Percentiles rank a stretch among this genome's conserved stretches.
phyloP scores from a whole-genome alignment of 2,329 filamentous ascomycete genomes.

The Botrytis medusae region DNA sequence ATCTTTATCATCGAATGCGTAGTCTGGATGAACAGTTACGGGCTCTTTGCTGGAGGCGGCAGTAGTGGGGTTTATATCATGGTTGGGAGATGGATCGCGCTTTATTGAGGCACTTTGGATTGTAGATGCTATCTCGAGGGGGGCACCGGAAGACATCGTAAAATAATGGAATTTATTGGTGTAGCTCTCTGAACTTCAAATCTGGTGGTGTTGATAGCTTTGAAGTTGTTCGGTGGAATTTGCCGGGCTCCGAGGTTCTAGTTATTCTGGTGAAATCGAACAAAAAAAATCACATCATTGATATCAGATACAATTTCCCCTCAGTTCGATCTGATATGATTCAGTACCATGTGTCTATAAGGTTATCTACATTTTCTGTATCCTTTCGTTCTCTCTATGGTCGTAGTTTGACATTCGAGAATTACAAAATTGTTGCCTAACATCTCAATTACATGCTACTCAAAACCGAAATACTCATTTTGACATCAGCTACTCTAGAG shows the following conservation, averaged over 20 bases:
- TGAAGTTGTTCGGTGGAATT: conserved; percentile 11
- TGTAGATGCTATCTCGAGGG: conserved; percentile 71
- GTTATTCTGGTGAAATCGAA: not conserved
- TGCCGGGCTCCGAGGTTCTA: conserved; percentile 1
- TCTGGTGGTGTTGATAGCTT: not conserved
- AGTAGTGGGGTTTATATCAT: conserved; percentile 81
- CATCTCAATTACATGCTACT: not conserved
- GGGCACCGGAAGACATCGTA: conserved; percentile 42
- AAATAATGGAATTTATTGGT: not conserved
- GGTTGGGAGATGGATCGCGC: conserved; percentile 64
- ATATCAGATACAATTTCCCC: not conserved
- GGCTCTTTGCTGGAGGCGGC: conserved; percentile 66
- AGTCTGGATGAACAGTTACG: conserved; percentile 46
- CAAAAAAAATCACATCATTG: not conserved
- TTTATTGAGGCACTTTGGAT: conserved; percentile 81
- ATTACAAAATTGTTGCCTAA: not conserved
- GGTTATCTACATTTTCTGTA: not conserved
- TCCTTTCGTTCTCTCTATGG: not conserved
- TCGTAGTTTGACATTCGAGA: not conserved
- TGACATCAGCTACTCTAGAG: not conserved
- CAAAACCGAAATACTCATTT: not conserved
- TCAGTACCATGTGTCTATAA: not conserved
- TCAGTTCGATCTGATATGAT: not conserved
- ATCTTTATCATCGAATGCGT: conserved; percentile 43
- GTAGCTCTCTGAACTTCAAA: conserved; percentile 12